These are phyloP conservation scores for Somion occarium DNA, from an alignment of 1,284 basidiomycete species.

Conservation along the genomic window DNA sequence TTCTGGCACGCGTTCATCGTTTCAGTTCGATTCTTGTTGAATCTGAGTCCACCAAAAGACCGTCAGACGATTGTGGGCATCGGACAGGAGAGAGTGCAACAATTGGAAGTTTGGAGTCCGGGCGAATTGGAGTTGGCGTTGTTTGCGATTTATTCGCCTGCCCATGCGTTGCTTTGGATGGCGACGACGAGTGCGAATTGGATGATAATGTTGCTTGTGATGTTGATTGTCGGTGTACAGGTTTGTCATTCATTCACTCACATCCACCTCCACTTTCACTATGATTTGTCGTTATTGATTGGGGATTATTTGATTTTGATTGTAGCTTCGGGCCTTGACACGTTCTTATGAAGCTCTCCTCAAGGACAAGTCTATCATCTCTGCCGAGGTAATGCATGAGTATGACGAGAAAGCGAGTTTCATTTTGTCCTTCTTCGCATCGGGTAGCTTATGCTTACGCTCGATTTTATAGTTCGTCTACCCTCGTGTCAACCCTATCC, in stretches of 20 bases:
- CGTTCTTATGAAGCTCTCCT: slow-evolving; percentile 58
- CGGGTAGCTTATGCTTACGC: slow-evolving; percentile 9
- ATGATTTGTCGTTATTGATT: slow-evolving; percentile 3
- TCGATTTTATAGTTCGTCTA: slow-evolving; percentile 63
- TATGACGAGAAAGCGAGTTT: slow-evolving; percentile 71
- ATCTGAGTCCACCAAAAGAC: slow-evolving; percentile 48
- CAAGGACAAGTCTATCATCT: slow-evolving; percentile 73
- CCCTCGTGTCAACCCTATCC: slow-evolving; percentile 70
- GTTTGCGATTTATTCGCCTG: slow-evolving; percentile 74
- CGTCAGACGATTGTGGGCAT: slow-evolving; percentile 38
- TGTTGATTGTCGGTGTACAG: slow-evolving; percentile 61
- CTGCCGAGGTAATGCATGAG: slow-evolving; percentile 81
- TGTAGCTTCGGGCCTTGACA: slow-evolving; percentile 49
- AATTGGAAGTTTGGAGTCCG: slow-evolving; percentile 75
- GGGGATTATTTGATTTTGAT: slow-evolving; percentile 1
- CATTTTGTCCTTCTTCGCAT: neutral
- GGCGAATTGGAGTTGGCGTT: slow-evolving; percentile 65
- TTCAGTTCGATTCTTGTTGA: slow-evolving; percentile 64
- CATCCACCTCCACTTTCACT: neutral
- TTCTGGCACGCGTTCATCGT: slow-evolving; percentile 47
- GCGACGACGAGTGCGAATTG: slow-evolving; percentile 67
- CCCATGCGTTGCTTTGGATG: slow-evolving; percentile 69
- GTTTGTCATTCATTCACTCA: slow-evolving; percentile 31
- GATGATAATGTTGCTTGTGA: slow-evolving; percentile 61
- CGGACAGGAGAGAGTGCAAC: slow-evolving; percentile 46